A percentile compares a stretch with the other conserved stretches of the same genome.
Evolutionary conservation across 768 basidiomycete genomes (phyloP).

Genomic region (Pleurotus pulmonarius): DNA sequence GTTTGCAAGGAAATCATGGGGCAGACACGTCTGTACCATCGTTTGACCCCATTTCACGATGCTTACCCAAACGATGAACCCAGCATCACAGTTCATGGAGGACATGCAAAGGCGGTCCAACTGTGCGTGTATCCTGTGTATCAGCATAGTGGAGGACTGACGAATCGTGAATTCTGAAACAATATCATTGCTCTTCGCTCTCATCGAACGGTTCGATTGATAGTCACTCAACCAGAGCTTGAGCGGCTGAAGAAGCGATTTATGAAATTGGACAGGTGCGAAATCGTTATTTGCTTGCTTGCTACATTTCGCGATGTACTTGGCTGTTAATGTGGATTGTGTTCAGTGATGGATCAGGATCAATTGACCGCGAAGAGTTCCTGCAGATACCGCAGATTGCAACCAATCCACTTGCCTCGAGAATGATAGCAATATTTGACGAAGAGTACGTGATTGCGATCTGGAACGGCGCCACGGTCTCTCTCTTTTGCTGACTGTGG

Average conservation of each 20-base stretch:
- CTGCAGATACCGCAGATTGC: constrained; percentile 98
- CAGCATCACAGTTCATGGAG: constrained; percentile 94
- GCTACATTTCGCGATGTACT: not conserved
- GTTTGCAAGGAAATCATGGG: constrained; percentile 51
- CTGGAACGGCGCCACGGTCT: not conserved
- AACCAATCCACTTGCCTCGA: constrained; percentile 91
- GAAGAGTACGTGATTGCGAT: constrained; percentile 76
- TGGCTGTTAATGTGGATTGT: not conserved
- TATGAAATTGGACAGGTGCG: constrained; percentile 96
- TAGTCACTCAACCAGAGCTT: constrained; percentile 93
- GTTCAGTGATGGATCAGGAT: constrained; percentile 88
- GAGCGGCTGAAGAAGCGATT: constrained; percentile 97
- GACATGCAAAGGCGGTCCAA: constrained; percentile 98
- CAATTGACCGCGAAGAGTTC: constrained; percentile 98
- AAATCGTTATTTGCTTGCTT: constrained; percentile 4
- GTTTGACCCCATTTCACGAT: not conserved
- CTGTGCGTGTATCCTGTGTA: constrained; percentile 55
- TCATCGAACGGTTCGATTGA: not conserved
- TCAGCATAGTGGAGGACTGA: no score
- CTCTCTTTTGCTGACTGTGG: constrained; percentile 7
- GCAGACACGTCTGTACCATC: constrained; percentile 69
- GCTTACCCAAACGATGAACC: not conserved
- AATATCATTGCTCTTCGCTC: not conserved
- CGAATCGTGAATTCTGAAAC: not conserved
- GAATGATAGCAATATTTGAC: constrained; percentile 99